Evolutionary conservation across 257 asterid genomes (phyloP).

Genomic region (Solanum habrochaites): DNA sequence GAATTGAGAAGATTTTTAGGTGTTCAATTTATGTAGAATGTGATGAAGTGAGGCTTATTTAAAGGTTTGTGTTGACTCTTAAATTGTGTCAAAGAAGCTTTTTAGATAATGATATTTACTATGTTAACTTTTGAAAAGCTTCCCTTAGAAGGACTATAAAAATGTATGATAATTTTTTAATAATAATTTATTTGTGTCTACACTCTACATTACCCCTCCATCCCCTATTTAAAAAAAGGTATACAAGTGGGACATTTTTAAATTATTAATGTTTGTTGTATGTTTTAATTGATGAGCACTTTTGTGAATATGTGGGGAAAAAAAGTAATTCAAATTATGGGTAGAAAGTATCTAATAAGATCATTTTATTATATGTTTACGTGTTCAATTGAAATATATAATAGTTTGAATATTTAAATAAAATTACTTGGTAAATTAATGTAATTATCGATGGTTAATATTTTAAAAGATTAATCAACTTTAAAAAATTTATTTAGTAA

Average conservation of each 20-base stretch:
- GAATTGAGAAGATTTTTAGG: not conserved
- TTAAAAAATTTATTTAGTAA: too few species aligned
- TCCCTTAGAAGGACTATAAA: not conserved
- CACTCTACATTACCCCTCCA: not conserved
- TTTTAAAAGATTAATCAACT: not conserved
- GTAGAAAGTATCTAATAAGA: rapidly evolving
- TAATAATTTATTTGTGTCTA: not conserved
- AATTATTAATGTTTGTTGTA: not conserved
- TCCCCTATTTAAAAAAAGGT: not conserved
- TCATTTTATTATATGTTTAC: not conserved
- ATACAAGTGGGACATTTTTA: not conserved
- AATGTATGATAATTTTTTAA: not conserved
- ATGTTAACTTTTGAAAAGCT: not conserved
- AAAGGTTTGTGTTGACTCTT: not conserved
- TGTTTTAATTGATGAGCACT: too few species aligned
- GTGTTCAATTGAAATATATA: not conserved
- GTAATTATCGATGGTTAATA: not conserved
- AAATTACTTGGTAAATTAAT: not conserved
- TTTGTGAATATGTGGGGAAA: too few species aligned
- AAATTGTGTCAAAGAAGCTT: conserved; percentile 23
- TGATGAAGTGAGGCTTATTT: not conserved
- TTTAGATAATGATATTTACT: conserved; percentile 4
- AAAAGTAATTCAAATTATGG: too few species aligned
- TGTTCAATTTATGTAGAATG: not conserved
- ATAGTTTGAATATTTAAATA: not conserved